phyloP scores from a whole-genome alignment of 2,329 filamentous ascomycete genomes.

The Chrysoporthe deuterocubensis region DNA sequence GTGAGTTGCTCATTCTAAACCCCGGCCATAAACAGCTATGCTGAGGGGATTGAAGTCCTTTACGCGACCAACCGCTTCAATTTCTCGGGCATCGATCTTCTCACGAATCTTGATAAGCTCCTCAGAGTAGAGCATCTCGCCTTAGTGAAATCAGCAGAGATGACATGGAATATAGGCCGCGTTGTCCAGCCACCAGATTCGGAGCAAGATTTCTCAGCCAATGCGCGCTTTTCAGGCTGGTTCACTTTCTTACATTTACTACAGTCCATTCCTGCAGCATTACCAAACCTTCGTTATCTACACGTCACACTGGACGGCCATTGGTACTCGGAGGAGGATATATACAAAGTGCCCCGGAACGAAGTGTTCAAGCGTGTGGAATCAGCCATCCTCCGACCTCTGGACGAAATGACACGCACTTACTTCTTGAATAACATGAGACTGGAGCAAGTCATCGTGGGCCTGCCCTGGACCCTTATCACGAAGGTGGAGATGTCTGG shows the following conservation, averaged over 20 bases:
- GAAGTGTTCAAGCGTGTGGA: conserved; percentile 8
- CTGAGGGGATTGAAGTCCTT: conserved; percentile 13
- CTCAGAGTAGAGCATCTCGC: conserved; percentile 1
- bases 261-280: conserved; percentile 4
- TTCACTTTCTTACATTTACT: background rate
- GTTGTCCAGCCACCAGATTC: conserved; percentile 8
- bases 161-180: conserved; percentile 6
- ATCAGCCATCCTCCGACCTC: conserved; percentile 8
- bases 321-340: conserved; percentile 8
- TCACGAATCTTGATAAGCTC: conserved; percentile 1
- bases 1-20: background rate
- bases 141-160: conserved; percentile 12
- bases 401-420: conserved; percentile 14
- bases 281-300: conserved; percentile 10
- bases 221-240: conserved; percentile 14
- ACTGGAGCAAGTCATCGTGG: conserved; percentile 4
- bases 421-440: background rate
- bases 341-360: background rate
- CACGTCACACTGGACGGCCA: conserved; percentile 5
- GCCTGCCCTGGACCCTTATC: background rate
- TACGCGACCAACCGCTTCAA: conserved; percentile 12
- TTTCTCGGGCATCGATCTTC: background rate
- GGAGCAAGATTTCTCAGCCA: conserved; percentile 8
- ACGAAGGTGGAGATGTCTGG: background rate
- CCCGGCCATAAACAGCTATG: background rate